A percentile compares a stretch with the other conserved stretches of the same genome.
Conservation (phyloP, 1,284 basidiomycete genomes). For the Gomphus bonarii region DNA sequence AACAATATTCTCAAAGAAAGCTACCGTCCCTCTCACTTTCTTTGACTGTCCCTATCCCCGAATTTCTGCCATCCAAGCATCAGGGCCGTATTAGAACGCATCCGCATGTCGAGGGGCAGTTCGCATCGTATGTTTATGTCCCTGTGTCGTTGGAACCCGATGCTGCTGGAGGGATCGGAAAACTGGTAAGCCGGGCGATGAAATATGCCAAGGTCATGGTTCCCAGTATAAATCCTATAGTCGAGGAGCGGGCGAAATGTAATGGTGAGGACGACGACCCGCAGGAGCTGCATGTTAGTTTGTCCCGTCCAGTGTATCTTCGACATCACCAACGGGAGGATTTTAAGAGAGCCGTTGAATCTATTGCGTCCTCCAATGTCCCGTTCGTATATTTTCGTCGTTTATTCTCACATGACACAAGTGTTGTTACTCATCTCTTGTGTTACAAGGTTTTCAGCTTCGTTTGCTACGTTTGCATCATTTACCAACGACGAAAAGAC, state of each 20-base stretch:
- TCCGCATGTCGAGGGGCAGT: conserved; percentile 76
- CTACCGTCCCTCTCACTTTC: conserved; percentile 47
- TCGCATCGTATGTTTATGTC: conserved; percentile 64
- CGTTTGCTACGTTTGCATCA: conserved; percentile 59
- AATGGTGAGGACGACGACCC: conserved; percentile 16
- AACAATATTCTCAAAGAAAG: conserved; percentile 31
- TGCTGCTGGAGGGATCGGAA: conserved; percentile 27
- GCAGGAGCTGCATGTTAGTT: conserved; percentile 55
- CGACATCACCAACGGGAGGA: conserved; percentile 67
- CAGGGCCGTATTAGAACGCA: conserved; percentile 66
- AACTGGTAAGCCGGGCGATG: conserved; percentile 40
- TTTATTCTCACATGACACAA: background rate
- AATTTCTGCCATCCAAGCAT: conserved; percentile 60
- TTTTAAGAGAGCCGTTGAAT: conserved; percentile 46
- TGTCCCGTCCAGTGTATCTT: conserved; percentile 67
- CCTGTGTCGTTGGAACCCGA: conserved; percentile 36
- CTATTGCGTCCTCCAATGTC: conserved; percentile 31
- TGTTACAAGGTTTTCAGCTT: conserved; percentile 48
- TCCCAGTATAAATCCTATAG: conserved; percentile 38
- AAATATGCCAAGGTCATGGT: conserved; percentile 30
- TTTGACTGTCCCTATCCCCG: conserved; percentile 33
- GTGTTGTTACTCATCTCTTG: background rate
- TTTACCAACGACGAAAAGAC: conserved; percentile 73
- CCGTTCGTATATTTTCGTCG: conserved; percentile 30
- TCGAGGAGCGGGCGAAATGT: conserved; percentile 15